Evolutionary conservation across 1,284 basidiomycete genomes (phyloP).

Genomic region (Ustanciosporium gigantosporum): DNA sequence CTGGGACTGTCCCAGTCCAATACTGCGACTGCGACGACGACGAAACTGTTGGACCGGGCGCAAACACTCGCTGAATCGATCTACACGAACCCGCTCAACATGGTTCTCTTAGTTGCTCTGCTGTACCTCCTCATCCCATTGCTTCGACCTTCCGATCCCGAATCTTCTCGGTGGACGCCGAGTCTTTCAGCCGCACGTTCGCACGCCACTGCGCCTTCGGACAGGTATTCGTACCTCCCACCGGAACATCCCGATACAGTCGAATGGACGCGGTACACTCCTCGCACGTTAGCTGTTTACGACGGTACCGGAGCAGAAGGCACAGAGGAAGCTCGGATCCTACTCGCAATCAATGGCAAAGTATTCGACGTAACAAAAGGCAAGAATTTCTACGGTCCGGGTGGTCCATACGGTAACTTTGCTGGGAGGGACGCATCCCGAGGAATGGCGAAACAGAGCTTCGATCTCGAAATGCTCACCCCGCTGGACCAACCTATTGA

Average conservation of each 20-base stretch:
- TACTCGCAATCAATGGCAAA: slow-evolving; percentile 81
- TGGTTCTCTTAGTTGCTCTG: slow-evolving; percentile 29
- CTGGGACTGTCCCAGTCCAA: no score
- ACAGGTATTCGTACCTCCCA: slow-evolving; percentile 50
- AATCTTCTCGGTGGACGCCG: slow-evolving; percentile 32
- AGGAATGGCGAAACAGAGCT: slow-evolving; percentile 96
- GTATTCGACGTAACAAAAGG: slow-evolving; percentile 91
- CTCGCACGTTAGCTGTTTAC: slow-evolving; percentile 52
- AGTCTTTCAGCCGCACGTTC: slow-evolving; percentile 29
- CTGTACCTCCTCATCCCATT: slow-evolving; percentile 43
- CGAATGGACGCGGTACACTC: slow-evolving; percentile 54
- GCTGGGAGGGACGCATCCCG: slow-evolving; percentile 89
- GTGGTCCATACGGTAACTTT: slow-evolving; percentile 95
- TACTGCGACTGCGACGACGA: no score
- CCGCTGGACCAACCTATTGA: slow-evolving; percentile 83
- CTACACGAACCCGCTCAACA: slow-evolving; percentile 52
- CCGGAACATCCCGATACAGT: slow-evolving; percentile 42
- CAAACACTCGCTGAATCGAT: slow-evolving; percentile 19
- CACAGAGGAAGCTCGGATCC: slow-evolving; percentile 65
- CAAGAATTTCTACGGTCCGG: slow-evolving; percentile 86
- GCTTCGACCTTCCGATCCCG: slow-evolving; percentile 28
- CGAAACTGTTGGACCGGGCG: neutral
- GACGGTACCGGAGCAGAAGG: slow-evolving; percentile 45
- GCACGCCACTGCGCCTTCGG: slow-evolving; percentile 14
- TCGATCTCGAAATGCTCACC: slow-evolving; percentile 86